Percentiles rank a stretch among this genome's conserved stretches.
Conservation (phyloP, 2,329 filamentous ascomycete species). For the Salinomyces thailandicus region DNA sequence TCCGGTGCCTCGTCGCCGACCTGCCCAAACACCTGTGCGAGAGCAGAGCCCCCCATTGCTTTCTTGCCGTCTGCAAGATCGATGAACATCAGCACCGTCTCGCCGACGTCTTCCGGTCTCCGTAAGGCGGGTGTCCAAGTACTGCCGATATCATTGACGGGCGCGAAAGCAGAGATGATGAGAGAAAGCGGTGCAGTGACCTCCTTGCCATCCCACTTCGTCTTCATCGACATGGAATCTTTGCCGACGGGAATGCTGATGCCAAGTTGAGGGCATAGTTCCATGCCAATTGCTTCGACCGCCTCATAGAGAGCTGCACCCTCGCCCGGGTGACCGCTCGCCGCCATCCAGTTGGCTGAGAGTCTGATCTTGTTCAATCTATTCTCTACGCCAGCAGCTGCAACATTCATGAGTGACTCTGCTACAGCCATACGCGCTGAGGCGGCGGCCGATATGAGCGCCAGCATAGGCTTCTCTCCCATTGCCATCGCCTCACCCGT, state of each 20-base stretch:
- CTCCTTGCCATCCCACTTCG: constrained; percentile 79
- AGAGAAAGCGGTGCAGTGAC: constrained; percentile 88
- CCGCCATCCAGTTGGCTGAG: constrained; percentile 98
- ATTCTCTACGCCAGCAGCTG: constrained; percentile 63
- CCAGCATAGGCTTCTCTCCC: constrained; percentile 83
- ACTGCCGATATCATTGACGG: constrained; percentile 68
- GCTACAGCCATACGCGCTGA: constrained; percentile 95
- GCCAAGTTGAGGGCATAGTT: constrained; percentile 80
- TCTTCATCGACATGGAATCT: constrained; percentile 98
- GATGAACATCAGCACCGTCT: constrained; percentile 80
- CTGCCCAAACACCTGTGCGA: constrained; percentile 81
- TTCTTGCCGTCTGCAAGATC: constrained; percentile 74
- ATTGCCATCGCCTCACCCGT: constrained; percentile 96
- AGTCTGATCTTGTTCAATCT: constrained; percentile 71
- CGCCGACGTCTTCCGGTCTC: constrained; percentile 74
- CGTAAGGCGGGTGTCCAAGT: constrained; percentile 92
- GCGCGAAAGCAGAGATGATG: constrained; percentile 80
- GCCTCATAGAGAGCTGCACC: constrained; percentile 88
- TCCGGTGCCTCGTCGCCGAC: constrained; percentile 79
- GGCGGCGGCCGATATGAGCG: constrained; percentile 77
- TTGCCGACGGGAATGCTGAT: constrained; percentile 94
- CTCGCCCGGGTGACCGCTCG: constrained; percentile 86
- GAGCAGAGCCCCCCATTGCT: constrained; percentile 78
- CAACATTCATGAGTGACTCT: constrained; percentile 86
- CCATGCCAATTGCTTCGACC: constrained; percentile 84